A percentile compares a stretch with the other conserved stretches of the same genome.
phyloP scores from a whole-genome alignment of 1,139 yeast species.

The Magnusiomyces suaveolens region DNA sequence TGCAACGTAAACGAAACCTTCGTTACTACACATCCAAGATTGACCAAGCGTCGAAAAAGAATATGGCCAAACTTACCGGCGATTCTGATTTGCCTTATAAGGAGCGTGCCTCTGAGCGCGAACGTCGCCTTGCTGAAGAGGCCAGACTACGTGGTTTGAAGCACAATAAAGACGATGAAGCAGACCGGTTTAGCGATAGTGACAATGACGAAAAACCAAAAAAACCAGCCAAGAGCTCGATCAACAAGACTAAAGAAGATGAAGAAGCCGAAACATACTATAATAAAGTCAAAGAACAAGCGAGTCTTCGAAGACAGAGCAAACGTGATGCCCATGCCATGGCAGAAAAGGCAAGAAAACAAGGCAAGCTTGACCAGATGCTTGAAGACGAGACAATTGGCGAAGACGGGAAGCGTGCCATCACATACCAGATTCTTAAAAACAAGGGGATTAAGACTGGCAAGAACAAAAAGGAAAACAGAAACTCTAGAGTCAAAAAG shows the following conservation, averaged over 20 bases:
- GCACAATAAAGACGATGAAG: slow-evolving; percentile 46
- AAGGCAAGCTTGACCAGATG: slow-evolving; percentile 68
- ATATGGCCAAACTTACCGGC: slow-evolving; percentile 49
- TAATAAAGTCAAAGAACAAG: slow-evolving; percentile 41
- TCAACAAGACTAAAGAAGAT: slow-evolving; percentile 36
- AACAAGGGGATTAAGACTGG: slow-evolving; percentile 89
- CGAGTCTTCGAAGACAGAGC: slow-evolving; percentile 40
- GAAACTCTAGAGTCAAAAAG: slow-evolving; percentile 96
- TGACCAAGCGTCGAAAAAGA: slow-evolving; percentile 57
- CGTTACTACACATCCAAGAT: slow-evolving; percentile 96
- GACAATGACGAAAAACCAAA: slow-evolving; percentile 36
- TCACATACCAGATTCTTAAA: slow-evolving; percentile 85
- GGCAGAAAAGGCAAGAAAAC: slow-evolving; percentile 74
- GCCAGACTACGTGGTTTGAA: slow-evolving; percentile 76
- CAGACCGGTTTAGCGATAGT: slow-evolving; percentile 36
- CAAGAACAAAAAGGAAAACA: slow-evolving; percentile 73
- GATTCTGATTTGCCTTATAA: slow-evolving; percentile 89
- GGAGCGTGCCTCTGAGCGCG: slow-evolving; percentile 82
- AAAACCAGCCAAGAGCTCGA: slow-evolving; percentile 44
- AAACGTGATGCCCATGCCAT: slow-evolving; percentile 58
- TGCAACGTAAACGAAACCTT: slow-evolving; percentile 68
- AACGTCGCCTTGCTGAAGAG: slow-evolving; percentile 75
- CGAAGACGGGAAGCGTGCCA: slow-evolving; percentile 84
- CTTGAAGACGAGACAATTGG: slow-evolving; percentile 45
- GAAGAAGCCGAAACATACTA: slow-evolving; percentile 39